These are phyloP conservation scores for Hypoxylon fragiforme DNA, from an alignment of 495 filamentous ascomycete species.

Conservation along the genomic window DNA sequence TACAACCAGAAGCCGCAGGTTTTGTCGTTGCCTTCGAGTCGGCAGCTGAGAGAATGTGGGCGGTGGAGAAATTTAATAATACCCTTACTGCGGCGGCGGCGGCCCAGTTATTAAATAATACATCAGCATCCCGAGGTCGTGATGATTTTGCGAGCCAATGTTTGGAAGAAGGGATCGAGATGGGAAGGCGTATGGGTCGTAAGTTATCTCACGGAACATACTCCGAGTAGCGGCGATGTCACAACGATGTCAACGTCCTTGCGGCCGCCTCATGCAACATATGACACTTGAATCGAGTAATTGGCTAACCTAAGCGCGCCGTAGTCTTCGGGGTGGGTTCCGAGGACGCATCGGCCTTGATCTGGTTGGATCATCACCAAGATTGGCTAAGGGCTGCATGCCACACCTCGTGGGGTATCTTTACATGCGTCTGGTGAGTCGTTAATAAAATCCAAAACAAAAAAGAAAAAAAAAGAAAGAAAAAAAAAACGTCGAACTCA, in stretches of 20 bases:
- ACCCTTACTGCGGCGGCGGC: slow-evolving; percentile 22
- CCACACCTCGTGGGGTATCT: slow-evolving; percentile 35
- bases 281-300: slow-evolving; percentile 2
- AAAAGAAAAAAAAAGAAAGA: too few relatives aligned
- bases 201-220: slow-evolving; percentile 10
- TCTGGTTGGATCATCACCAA: slow-evolving; percentile 28
- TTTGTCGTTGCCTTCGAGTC: slow-evolving; percentile 14
- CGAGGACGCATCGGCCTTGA: slow-evolving; percentile 22
- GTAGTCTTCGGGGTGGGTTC: slow-evolving; percentile 30
- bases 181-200: slow-evolving; percentile 34
- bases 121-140: slow-evolving; percentile 18
- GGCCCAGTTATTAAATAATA: slow-evolving; percentile 22
- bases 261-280: neutral
- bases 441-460: too few relatives aligned
- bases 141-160: slow-evolving; percentile 26
- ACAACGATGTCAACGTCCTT: neutral
- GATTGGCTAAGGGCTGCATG: slow-evolving; percentile 32
- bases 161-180: slow-evolving; percentile 26
- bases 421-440: slow-evolving; percentile 31
- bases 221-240: neutral
- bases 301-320: slow-evolving; percentile 19
- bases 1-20: slow-evolving; percentile 17
- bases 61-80: slow-evolving; percentile 20
- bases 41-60: slow-evolving; percentile 23
- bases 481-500: too few relatives aligned